Evolutionary conservation across 768 basidiomycete species (phyloP).

Genomic region (Imleria badia): DNA sequence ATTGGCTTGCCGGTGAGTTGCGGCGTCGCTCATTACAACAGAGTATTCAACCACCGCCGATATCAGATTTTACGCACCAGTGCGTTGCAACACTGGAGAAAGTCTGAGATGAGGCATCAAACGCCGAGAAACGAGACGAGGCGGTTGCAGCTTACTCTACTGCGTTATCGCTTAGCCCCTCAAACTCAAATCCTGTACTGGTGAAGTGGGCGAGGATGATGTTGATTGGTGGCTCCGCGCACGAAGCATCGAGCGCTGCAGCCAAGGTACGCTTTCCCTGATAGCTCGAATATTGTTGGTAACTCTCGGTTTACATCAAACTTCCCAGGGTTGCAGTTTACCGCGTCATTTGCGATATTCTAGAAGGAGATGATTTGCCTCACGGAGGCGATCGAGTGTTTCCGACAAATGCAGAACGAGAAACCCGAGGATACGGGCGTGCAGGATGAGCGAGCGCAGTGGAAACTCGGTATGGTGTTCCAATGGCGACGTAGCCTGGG

Average conservation of each 20-base stretch:
- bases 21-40: rapidly evolving
- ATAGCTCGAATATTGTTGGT: too few relatives aligned
- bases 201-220: too few relatives aligned
- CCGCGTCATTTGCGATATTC: too few relatives aligned
- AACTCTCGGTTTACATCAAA: neutral
- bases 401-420: neutral
- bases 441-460: neutral
- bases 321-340: neutral
- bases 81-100: neutral
- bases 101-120: neutral
- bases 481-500: neutral
- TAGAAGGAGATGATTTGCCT: too few relatives aligned
- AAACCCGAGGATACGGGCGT: neutral
- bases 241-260: neutral
- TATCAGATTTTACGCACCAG: neutral
- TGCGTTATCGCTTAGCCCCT: neutral
- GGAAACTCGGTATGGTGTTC: neutral
- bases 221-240: neutral
- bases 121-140: neutral
- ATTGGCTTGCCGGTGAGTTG: too few relatives aligned
- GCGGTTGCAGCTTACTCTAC: neutral
- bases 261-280: too few relatives aligned
- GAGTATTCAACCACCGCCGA: neutral
- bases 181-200: neutral
- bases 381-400: too few relatives aligned